phyloP scores from a whole-genome alignment of 2,329 filamentous ascomycete species.

The Xylaria polymorpha region DNA sequence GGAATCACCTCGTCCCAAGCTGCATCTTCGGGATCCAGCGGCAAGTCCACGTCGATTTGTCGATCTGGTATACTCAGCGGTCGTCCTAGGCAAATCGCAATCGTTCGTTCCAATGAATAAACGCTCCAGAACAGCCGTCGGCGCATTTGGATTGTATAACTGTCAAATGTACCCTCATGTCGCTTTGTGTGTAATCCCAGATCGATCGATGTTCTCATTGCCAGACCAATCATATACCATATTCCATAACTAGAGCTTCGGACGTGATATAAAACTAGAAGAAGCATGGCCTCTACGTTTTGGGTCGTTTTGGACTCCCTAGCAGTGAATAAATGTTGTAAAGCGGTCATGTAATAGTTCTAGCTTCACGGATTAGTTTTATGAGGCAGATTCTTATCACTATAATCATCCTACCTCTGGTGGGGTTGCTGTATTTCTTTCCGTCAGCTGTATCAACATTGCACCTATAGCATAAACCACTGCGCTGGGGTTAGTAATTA shows the following conservation, averaged over 20 bases:
- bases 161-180: slow-evolving; percentile 56
- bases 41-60: slow-evolving; percentile 62
- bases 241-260: slow-evolving; percentile 63
- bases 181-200: slow-evolving; percentile 62
- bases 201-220: slow-evolving; percentile 65
- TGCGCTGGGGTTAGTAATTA: too few relatives aligned
- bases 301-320: slow-evolving; percentile 61
- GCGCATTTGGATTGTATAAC: slow-evolving; percentile 57
- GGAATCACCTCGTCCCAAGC: slow-evolving; percentile 27
- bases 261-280: slow-evolving; percentile 63
- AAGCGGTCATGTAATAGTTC: slow-evolving; percentile 61
- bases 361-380: slow-evolving; percentile 44
- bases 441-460: slow-evolving; percentile 60
- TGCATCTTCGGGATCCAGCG: slow-evolving; percentile 51
- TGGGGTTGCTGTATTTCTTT: slow-evolving; percentile 54
- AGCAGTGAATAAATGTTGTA: slow-evolving; percentile 61
- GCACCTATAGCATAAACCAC: slow-evolving; percentile 65
- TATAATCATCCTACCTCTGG: slow-evolving; percentile 52
- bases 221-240: slow-evolving; percentile 66
- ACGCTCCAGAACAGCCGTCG: slow-evolving; percentile 64
- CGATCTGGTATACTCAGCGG: slow-evolving; percentile 63
- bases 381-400: slow-evolving; percentile 12
- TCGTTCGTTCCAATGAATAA: slow-evolving; percentile 61
- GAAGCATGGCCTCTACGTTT: slow-evolving; percentile 64
- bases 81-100: slow-evolving; percentile 62